phyloP scores from a whole-genome alignment of 768 basidiomycete species.

The Bullera alba region DNA sequence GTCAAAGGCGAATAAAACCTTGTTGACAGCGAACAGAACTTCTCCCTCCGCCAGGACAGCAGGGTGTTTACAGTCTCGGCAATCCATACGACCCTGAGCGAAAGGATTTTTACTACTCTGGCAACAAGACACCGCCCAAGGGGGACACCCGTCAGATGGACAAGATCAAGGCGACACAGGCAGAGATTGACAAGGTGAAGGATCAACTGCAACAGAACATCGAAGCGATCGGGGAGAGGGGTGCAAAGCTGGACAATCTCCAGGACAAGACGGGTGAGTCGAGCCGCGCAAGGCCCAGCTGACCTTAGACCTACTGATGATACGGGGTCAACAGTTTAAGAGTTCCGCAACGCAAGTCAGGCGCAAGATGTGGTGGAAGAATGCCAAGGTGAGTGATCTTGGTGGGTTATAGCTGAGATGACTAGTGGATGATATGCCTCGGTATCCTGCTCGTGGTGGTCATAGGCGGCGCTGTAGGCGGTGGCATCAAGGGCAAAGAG shows the following conservation, averaged over 20 bases:
- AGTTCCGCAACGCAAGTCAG: constrained; percentile 11
- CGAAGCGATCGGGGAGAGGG: constrained; percentile 15
- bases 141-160: constrained; percentile 4
- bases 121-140: background rate
- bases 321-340: constrained; percentile 10
- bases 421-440: constrained; percentile 26
- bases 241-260: constrained; percentile 18
- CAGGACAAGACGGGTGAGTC: constrained; percentile 20
- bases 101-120: no score
- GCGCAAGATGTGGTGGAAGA: constrained; percentile 30
- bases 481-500: constrained; percentile 14
- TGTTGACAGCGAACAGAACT: background rate
- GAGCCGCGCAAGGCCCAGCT: background rate
- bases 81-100: no score
- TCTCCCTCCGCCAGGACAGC: background rate
- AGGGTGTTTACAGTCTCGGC: background rate
- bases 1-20: background rate
- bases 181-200: constrained; percentile 9
- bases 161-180: constrained; percentile 10
- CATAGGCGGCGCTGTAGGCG: constrained; percentile 13
- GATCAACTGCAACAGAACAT: constrained; percentile 14
- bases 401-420: constrained; percentile 1
- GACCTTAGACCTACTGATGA: constrained; percentile 5
- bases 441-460: constrained; percentile 13
- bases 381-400: constrained; percentile 22